A percentile compares a stretch with the other conserved stretches of the same genome.
These are phyloP conservation scores for Penicillium alfredii DNA, from an alignment of 495 filamentous ascomycete genomes.

Conservation along the genomic window DNA sequence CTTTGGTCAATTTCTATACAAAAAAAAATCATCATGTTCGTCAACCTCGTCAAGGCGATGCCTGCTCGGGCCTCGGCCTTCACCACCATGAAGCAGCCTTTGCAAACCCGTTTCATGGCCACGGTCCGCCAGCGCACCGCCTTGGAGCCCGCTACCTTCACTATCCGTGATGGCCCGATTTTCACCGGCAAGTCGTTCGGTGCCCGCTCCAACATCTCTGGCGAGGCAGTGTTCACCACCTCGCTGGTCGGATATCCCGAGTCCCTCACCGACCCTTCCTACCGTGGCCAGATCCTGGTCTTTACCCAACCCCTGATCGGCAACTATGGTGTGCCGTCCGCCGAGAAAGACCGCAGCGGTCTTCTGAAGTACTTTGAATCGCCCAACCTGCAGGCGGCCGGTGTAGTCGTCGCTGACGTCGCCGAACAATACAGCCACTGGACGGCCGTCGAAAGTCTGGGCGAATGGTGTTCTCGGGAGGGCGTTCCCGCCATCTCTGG, in stretches of 20 bases:
- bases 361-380: conserved; percentile 92
- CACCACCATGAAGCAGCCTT: conserved; percentile 43
- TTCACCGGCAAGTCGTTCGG: conserved; percentile 92
- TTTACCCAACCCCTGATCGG: conserved; percentile 99
- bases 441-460: conserved; percentile 92
- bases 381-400: conserved; percentile 91
- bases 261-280: conserved; percentile 97
- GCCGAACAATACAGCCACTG: conserved; percentile 94
- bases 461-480: conserved; percentile 91
- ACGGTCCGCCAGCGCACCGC: conserved; percentile 63
- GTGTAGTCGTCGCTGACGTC: conserved; percentile 91
- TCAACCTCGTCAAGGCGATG: conserved; percentile 56
- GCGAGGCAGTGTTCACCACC: conserved; percentile 93
- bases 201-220: conserved; percentile 84
- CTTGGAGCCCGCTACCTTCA: conserved; percentile 84
- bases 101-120: conserved; percentile 59
- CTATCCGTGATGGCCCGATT: conserved; percentile 89
- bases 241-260: conserved; percentile 94
- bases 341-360: conserved; percentile 66
- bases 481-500: conserved; percentile 94
- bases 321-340: conserved; percentile 92
- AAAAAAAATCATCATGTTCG: conserved; percentile 62
- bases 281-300: conserved; percentile 96
- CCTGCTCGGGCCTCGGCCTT: conserved; percentile 48
- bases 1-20: conserved; percentile 15